Evolutionary conservation across 2,329 filamentous ascomycete species (phyloP), one percentile per base, ranked within the genome.

Genomic region (Phialocephala subalpina): DNA sequence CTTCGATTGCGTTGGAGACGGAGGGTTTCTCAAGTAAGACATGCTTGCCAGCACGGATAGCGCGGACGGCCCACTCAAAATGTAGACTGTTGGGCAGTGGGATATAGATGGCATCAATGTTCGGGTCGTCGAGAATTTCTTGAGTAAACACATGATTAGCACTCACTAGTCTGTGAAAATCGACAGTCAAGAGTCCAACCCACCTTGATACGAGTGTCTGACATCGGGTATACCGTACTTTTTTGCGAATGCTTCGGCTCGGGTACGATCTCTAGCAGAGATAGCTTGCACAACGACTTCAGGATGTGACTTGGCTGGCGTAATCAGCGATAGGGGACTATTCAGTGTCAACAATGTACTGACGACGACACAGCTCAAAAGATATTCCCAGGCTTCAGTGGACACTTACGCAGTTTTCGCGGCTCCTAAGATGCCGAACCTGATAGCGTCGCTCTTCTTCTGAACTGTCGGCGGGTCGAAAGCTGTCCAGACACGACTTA

Each of bases 1-100:
- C 83, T 69, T 87, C 83, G 0, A 58, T 64, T 3, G 76, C 73
- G 69, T 84, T 86, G 42, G 78, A 78, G 25, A 78, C 80, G 0
- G 80, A 78, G 0, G 87, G 87, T 63, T 88, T 88, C 73, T 90
- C 87, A 6, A 90, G 77, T 65, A 90, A 80, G n/a, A 84, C 82
- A 69, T 86, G 79, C 73, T 90, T 90, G 66, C 82, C 80, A 18
- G 83, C 75, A 60, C 82, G 69, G 2, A 90, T 78, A 0, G 86
- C 85, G 0, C 80, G 79, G n/a, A 82, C 70, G 18, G 83, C 78
- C 81, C 82, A 86, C 66, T 84, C 80, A 52, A 73, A 76, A 70
- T 81, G 79, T 14, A 81, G 69, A 5, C 75, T 74, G 62, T 77
- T 78, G 6, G 81, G 81, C 1, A 86, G 77, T 11, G 83, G 79